Evolutionary conservation across 257 asterid genomes (phyloP).

Genomic region (Agastache rugosa): DNA sequence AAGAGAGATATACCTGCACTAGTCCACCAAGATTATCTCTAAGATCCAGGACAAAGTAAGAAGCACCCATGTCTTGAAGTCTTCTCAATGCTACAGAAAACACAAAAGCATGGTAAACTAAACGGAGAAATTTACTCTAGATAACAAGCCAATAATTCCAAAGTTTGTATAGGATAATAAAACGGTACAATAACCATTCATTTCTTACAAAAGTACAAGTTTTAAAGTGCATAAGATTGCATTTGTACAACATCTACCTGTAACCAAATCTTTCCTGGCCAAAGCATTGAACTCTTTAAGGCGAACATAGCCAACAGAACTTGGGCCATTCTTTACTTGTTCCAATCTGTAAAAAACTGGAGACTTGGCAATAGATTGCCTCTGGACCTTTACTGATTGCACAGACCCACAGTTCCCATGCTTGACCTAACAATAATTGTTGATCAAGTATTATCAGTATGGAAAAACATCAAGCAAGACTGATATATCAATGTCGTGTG

Average conservation of each 20-base stretch:
- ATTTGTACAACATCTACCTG: constrained; percentile 57
- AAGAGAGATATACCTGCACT: constrained; percentile 75
- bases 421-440: constrained; percentile 67
- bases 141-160: not conserved
- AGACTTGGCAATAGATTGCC: constrained; percentile 90
- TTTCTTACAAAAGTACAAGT: constrained; percentile 13
- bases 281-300: constrained; percentile 97
- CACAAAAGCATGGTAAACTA: constrained; percentile 11
- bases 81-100: constrained; percentile 77
- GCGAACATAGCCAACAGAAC: constrained; percentile 88
- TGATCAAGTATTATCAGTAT: constrained; percentile 32
- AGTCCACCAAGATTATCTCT: constrained; percentile 99
- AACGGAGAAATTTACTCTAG: constrained; percentile 22
- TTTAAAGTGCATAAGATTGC: constrained; percentile 15
- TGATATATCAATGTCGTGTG: constrained; percentile 32
- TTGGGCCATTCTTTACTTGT: constrained; percentile 62
- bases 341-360: constrained; percentile 92
- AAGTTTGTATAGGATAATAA: constrained; percentile 29
- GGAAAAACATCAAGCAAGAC: constrained; percentile 32
- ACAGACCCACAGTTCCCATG: constrained; percentile 97
- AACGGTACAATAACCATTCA: constrained; percentile 5
- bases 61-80: constrained; percentile 91
- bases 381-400: constrained; percentile 71
- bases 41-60: constrained; percentile 90
- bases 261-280: constrained; percentile 92